Evolutionary conservation across 2,329 filamentous ascomycete species (phyloP).

Genomic region (Fusarium sp.): DNA sequence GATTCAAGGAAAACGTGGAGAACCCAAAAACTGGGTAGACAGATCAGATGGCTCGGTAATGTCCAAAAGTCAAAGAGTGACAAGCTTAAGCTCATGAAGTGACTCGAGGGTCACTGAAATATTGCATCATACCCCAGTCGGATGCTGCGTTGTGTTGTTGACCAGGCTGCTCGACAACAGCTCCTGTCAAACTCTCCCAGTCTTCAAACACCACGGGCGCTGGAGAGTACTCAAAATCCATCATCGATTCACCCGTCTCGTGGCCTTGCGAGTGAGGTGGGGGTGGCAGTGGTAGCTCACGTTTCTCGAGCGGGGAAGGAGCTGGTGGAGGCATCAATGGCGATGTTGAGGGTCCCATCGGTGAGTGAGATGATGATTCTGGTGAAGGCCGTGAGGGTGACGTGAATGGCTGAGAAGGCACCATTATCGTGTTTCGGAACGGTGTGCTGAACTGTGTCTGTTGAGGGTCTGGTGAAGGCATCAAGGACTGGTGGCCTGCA

Average conservation of each 20-base stretch:
- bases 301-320: constrained; percentile 53
- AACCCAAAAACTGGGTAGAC: constrained; percentile 25
- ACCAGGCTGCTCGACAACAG: constrained; percentile 52
- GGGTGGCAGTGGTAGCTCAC: constrained; percentile 53
- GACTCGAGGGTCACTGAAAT: constrained; percentile 53
- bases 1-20: constrained; percentile 41
- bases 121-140: constrained; percentile 55
- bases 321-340: constrained; percentile 49
- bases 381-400: constrained; percentile 50
- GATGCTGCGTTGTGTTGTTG: constrained; percentile 42
- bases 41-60: constrained; percentile 35
- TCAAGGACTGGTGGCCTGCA: constrained; percentile 49
- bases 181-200: constrained; percentile 57
- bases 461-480: constrained; percentile 49
- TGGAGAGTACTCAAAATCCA: constrained; percentile 61
- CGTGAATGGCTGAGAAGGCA: constrained; percentile 51
- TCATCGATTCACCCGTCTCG: constrained; percentile 51
- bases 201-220: constrained; percentile 57
- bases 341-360: constrained; percentile 52
- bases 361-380: constrained; percentile 52
- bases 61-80: constrained; percentile 40
- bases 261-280: constrained; percentile 45
- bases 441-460: constrained; percentile 49
- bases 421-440: constrained; percentile 53
- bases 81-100: constrained; percentile 47